phyloP scores from a whole-genome alignment of 2,329 filamentous ascomycete species.

The Colletotrichum paranaense region DNA sequence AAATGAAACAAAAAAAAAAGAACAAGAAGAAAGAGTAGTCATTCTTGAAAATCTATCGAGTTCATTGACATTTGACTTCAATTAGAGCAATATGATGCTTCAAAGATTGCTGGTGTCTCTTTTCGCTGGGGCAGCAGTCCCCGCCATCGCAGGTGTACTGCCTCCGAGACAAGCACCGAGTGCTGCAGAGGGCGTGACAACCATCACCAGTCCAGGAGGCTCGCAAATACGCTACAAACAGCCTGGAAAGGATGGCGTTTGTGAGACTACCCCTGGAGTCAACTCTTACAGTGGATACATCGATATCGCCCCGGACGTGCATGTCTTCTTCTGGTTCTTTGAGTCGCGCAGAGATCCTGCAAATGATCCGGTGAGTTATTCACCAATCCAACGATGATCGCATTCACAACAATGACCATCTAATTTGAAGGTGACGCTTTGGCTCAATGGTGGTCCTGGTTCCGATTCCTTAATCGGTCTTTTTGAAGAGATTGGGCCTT shows the following conservation, averaged over 20 bases:
- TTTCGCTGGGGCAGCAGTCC: not conserved
- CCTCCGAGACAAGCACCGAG: conserved; percentile 9
- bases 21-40: no score
- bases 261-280: conserved; percentile 15
- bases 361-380: conserved; percentile 10
- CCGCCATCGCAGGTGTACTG: not conserved
- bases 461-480: no score
- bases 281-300: conserved; percentile 26
- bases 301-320: conserved; percentile 8
- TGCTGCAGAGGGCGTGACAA: conserved; percentile 9
- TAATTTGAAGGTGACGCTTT: no score
- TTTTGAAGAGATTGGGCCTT: no score
- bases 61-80: not conserved
- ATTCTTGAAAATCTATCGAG: not conserved
- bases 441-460: no score
- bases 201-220: conserved; percentile 13
- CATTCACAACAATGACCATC: no score
- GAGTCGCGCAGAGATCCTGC: conserved; percentile 20
- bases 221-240: conserved; percentile 17
- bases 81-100: not conserved
- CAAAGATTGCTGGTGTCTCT: not conserved
- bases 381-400: no score
- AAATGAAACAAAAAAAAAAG: no score
- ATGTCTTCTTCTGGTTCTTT: conserved; percentile 26
- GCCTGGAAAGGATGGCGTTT: conserved; percentile 9